These are phyloP conservation scores for Leishmania arabica DNA, from an alignment of 208 protist genomes.

Conservation along the genomic window DNA sequence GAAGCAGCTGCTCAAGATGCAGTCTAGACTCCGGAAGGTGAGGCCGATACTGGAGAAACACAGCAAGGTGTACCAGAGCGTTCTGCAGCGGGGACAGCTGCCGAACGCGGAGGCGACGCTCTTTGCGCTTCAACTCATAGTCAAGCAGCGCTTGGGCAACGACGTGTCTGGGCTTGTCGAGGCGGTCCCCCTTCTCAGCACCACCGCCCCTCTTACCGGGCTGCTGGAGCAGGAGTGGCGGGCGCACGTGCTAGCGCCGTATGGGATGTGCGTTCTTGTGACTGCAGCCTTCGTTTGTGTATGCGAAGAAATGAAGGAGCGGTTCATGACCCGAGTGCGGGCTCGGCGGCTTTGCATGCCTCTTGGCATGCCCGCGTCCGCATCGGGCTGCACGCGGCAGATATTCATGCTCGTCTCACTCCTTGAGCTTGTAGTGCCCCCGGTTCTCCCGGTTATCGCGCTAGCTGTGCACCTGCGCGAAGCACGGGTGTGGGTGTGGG, in stretches of 20 bases:
- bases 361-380: not conserved
- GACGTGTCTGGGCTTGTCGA: conserved; percentile 18
- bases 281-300: conserved; percentile 15
- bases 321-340: conserved; percentile 18
- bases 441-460: conserved; percentile 11
- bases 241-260: conserved; percentile 13
- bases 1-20: conserved; percentile 44
- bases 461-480: conserved; percentile 6
- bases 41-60: conserved; percentile 15
- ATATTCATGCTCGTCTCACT: conserved; percentile 13
- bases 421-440: conserved; percentile 11
- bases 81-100: conserved; percentile 11
- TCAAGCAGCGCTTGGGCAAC: conserved; percentile 46
- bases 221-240: conserved; percentile 25
- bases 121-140: conserved; percentile 47
- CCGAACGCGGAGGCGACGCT: conserved; percentile 38
- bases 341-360: not conserved
- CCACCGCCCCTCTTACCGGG: conserved; percentile 26
- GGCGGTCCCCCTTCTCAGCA: conserved; percentile 21
- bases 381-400: not conserved
- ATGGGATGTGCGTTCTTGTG: conserved; percentile 3
- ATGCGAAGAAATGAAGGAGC: conserved; percentile 20
- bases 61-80: conserved; percentile 8
- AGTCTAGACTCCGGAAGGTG: conserved; percentile 31
- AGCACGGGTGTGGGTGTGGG: conserved; percentile 4